Percentiles rank a stretch among this genome's conserved stretches.
These are phyloP conservation scores for Neopestalotiopsis rosae DNA, from an alignment of 2,329 filamentous ascomycete species.

Conservation along the genomic window DNA sequence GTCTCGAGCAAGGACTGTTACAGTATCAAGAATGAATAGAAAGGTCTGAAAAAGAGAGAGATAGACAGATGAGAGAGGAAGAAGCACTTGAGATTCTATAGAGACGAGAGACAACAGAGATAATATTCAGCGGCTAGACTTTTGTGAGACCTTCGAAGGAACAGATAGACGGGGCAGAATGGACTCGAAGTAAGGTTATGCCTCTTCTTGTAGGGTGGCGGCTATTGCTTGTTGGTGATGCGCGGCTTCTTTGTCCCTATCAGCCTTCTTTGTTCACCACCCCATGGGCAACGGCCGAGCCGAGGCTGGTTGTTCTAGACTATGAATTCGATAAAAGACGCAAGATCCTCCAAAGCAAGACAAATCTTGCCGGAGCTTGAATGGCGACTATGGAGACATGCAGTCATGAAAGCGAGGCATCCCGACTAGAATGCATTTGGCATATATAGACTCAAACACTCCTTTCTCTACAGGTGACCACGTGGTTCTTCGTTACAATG, in stretches of 20 bases:
- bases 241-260: neutral
- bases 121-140: slow-evolving; percentile 7
- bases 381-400: neutral
- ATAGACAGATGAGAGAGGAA: slow-evolving; percentile 3
- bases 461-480: neutral
- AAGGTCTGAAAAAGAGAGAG: neutral
- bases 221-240: neutral
- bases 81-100: slow-evolving; percentile 16
- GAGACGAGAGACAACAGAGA: slow-evolving; percentile 16
- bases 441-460: slow-evolving; percentile 2
- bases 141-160: neutral
- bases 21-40: neutral
- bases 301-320: slow-evolving; percentile 15
- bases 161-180: neutral
- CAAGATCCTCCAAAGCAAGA: neutral
- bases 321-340: neutral
- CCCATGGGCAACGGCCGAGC: neutral
- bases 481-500: slow-evolving; percentile 21
- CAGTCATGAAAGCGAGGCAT: slow-evolving; percentile 8
- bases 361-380: neutral
- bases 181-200: slow-evolving; percentile 11
- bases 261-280: slow-evolving; percentile 3
- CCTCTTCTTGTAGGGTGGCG: slow-evolving; percentile 10
- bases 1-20: neutral
- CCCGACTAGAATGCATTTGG: slow-evolving; percentile 18